Evolutionary conservation across 352 stramenopile species (phyloP).

Genomic region (Phytophthora aleatoria): DNA sequence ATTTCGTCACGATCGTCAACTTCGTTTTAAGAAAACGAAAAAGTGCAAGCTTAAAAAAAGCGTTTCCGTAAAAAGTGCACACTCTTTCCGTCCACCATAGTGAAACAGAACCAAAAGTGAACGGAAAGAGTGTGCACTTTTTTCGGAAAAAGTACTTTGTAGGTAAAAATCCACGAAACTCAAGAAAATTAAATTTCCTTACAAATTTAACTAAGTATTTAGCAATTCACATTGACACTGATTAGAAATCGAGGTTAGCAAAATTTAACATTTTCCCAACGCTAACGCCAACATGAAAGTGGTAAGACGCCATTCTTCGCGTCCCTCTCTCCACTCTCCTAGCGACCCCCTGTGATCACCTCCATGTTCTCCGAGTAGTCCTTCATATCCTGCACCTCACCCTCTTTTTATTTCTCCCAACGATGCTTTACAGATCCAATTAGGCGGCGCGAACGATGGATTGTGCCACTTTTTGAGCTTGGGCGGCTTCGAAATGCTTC

Average conservation of each 20-base stretch:
- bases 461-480: constrained; percentile 84
- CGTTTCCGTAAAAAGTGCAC: too few relatives aligned
- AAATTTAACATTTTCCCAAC: background rate
- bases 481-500: constrained; percentile 77
- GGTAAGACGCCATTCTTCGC: constrained; percentile 24
- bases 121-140: too few relatives aligned
- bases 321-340: background rate
- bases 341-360: background rate
- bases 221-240: background rate
- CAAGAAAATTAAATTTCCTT: too few relatives aligned
- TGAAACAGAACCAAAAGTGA: too few relatives aligned
- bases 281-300: constrained; percentile 37
- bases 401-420: constrained; percentile 13
- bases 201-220: too few relatives aligned
- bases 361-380: background rate
- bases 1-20: too few relatives aligned
- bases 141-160: too few relatives aligned
- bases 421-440: constrained; percentile 59
- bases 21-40: too few relatives aligned
- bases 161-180: too few relatives aligned
- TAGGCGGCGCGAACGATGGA: constrained; percentile 69
- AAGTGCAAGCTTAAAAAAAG: too few relatives aligned
- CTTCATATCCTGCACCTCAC: constrained; percentile 20
- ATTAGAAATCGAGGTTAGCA: background rate
- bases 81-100: too few relatives aligned